Evolutionary conservation across 2,329 filamentous ascomycete species (phyloP).

Genomic region (Sclerotinia subarctica): DNA sequence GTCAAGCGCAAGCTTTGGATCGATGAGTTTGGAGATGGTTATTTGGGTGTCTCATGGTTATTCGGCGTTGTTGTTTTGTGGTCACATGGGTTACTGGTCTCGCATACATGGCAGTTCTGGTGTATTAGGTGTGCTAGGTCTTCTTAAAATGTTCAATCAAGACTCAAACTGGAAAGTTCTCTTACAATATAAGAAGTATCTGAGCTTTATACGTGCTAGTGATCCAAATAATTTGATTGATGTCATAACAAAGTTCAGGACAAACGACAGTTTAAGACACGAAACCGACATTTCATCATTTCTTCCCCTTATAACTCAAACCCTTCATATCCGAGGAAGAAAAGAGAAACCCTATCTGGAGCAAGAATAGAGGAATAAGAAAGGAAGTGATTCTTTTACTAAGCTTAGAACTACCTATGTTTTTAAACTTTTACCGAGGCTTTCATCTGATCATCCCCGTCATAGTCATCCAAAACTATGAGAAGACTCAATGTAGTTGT

Average conservation of each 20-base stretch:
- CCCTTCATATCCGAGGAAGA: no score
- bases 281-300: not conserved
- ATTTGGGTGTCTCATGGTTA: not conserved
- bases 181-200: not conserved
- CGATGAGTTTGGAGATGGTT: not conserved
- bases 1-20: slow-evolving; percentile 26
- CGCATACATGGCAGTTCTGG: not conserved
- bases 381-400: not conserved
- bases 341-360: not conserved
- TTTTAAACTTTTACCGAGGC: no score
- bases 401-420: not conserved
- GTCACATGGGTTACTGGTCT: not conserved
- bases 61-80: not conserved
- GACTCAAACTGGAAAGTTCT: not conserved
- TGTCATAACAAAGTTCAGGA: no score
- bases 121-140: not conserved
- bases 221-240: no score
- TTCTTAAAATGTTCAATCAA: not conserved
- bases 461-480: not conserved
- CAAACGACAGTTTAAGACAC: not conserved
- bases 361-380: not conserved
- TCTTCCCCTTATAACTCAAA: not conserved
- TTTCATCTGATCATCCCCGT: no score
- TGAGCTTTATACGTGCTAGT: not conserved
- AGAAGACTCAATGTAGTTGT: not conserved